A percentile compares a stretch with the other conserved stretches of the same genome.
Conservation (phyloP, 768 basidiomycete species). For the Hysterangium stoloniferum region DNA sequence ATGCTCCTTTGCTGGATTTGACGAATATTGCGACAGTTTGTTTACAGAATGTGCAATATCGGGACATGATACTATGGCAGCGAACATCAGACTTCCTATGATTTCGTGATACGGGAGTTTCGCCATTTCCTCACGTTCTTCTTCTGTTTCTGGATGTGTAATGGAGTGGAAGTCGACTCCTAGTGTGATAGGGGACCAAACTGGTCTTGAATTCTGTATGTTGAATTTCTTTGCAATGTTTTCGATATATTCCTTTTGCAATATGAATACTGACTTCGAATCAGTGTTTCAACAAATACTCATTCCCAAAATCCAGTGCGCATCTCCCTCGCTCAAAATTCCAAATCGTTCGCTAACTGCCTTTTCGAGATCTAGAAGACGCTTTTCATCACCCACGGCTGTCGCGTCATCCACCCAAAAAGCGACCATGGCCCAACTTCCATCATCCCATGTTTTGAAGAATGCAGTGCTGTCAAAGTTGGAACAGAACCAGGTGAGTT, state of each 20-base stretch:
- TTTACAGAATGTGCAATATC: slow-evolving; percentile 19
- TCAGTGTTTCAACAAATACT: neutral
- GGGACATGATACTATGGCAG: slow-evolving; percentile 7
- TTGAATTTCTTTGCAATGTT: neutral
- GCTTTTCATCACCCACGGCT: neutral
- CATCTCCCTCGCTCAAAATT: neutral
- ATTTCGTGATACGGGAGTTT: slow-evolving; percentile 14
- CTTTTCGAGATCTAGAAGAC: neutral
- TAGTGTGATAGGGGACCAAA: too few species aligned
- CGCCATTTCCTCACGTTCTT: neutral
- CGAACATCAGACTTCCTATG: slow-evolving; percentile 25
- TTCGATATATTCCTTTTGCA: neutral
- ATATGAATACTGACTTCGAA: neutral
- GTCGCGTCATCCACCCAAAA: neutral
- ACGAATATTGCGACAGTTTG: slow-evolving; percentile 17
- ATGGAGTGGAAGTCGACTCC: neutral
- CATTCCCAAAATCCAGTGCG: neutral
- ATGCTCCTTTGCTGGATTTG: slow-evolving; percentile 19
- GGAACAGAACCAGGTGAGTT: too few species aligned
- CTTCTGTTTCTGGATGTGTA: too few species aligned
- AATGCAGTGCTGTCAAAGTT: too few species aligned
- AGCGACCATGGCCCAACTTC: neutral
- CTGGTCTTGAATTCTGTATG: too few species aligned
- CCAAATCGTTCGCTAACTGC: neutral
- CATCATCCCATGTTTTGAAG: neutral